Percentiles rank a stretch among this genome's conserved stretches.
These are phyloP conservation scores for Pseudocercospora macadamiae DNA, from an alignment of 2,329 filamentous ascomycete genomes.

Conservation along the genomic window DNA sequence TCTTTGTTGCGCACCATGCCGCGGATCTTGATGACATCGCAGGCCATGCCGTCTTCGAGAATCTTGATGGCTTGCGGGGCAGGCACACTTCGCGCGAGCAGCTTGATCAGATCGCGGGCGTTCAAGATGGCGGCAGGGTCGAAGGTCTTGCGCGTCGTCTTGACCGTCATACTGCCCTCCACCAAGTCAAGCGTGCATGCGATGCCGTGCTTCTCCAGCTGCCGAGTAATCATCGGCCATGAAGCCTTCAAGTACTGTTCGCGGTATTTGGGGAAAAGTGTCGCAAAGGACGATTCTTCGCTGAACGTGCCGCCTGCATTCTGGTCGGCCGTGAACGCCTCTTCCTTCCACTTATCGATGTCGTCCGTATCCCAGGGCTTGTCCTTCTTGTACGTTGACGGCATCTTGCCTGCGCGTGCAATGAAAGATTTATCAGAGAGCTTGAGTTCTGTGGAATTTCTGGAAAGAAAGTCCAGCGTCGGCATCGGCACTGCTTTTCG, in stretches of 20 bases:
- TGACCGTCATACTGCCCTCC: conserved; percentile 95
- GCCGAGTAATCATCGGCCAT: conserved; percentile 87
- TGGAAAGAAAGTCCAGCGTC: conserved; percentile 10
- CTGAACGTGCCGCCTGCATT: conserved; percentile 83
- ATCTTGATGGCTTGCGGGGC: conserved; percentile 93
- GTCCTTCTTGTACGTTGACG: conserved; percentile 83
- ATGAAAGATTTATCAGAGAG: too few species aligned
- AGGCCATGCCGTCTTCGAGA: conserved; percentile 85
- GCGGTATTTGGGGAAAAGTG: conserved; percentile 91
- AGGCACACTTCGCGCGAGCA: conserved; percentile 87
- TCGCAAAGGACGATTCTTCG: conserved; percentile 87
- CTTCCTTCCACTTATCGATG: conserved; percentile 94
- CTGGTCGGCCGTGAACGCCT: conserved; percentile 81
- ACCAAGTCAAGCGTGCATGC: conserved; percentile 92
- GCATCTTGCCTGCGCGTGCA: conserved; percentile 62
- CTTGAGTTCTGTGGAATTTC: neutral
- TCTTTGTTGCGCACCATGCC: conserved; percentile 91
- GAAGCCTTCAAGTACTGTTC: conserved; percentile 90
- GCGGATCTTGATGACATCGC: conserved; percentile 95
- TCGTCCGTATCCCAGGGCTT: conserved; percentile 97
- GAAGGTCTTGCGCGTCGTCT: conserved; percentile 87
- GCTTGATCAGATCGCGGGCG: conserved; percentile 89
- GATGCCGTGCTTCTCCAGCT: conserved; percentile 84
- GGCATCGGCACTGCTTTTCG: neutral
- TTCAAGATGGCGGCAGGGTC: conserved; percentile 94